Percentiles rank a stretch among this genome's conserved stretches.
These are phyloP conservation scores for Setomelanomma holmii DNA, from an alignment of 2,329 filamentous ascomycete species.

Conservation along the genomic window DNA sequence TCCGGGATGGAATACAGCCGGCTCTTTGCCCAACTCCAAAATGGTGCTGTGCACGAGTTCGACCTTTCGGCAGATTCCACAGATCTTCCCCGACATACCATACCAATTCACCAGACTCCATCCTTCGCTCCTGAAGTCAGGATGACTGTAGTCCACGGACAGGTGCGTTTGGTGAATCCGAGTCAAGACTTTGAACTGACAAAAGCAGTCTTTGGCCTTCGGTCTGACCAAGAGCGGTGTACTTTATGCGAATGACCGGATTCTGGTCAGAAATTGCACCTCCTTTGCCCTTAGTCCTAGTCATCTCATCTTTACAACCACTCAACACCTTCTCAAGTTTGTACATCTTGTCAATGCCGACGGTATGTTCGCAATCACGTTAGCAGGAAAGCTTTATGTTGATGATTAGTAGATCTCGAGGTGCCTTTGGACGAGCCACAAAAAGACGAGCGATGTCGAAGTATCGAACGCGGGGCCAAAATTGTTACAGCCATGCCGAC, in stretches of 20 bases:
- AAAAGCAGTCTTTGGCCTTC: conserved; percentile 56
- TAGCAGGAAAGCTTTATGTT: conserved; percentile 2
- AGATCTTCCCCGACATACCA: conserved; percentile 25
- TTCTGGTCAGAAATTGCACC: conserved; percentile 85
- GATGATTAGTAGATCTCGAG: conserved; percentile 69
- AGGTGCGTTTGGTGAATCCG: conserved; percentile 22
- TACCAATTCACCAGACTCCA: conserved; percentile 31
- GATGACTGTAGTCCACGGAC: conserved; percentile 26
- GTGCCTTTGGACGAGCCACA: conserved; percentile 89
- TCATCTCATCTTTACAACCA: conserved; percentile 91
- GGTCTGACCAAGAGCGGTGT: conserved; percentile 79
- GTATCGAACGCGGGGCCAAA: conserved; percentile 85
- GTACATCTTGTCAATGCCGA: conserved; percentile 75
- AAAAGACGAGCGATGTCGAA: conserved; percentile 88
- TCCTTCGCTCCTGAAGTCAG: conserved; percentile 35
- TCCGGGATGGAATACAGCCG: conserved; percentile 28
- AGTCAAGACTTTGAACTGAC: conserved; percentile 20
- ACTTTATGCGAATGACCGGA: conserved; percentile 76
- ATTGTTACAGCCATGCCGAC: conserved; percentile 90
- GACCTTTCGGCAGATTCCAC: conserved; percentile 9
- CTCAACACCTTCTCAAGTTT: conserved; percentile 91
- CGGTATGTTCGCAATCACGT: conserved; percentile 58
- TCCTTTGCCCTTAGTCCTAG: conserved; percentile 83
- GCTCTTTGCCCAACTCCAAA: conserved; percentile 32
- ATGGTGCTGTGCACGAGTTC: conserved; percentile 30